These are phyloP conservation scores for Laetiporus sulphureus DNA, from an alignment of 1,284 basidiomycete species.

Conservation along the genomic window DNA sequence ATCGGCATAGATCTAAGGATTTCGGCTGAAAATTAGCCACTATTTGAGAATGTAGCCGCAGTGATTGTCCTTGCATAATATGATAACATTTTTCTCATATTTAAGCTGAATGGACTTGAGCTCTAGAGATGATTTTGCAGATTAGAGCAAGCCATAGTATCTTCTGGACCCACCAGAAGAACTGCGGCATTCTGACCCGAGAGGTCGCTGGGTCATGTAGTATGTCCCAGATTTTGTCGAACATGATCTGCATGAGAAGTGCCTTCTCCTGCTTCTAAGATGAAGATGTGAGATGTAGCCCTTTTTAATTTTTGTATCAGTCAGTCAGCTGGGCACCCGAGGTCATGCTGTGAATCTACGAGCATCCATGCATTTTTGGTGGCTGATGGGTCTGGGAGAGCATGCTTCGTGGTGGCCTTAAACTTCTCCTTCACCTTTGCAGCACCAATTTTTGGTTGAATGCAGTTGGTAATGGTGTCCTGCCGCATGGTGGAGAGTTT, in stretches of 20 bases:
- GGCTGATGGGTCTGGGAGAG: neutral
- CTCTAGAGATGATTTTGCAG: no score
- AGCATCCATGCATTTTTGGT: no score
- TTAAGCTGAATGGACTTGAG: no score
- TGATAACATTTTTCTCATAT: no score
- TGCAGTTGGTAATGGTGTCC: constrained; percentile 2
- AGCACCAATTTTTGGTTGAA: neutral
- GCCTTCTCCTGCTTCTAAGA: constrained; percentile 59
- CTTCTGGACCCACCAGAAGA: constrained; percentile 77
- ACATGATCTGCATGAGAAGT: constrained; percentile 60
- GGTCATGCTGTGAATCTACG: constrained; percentile 7
- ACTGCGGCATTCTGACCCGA: constrained; percentile 28
- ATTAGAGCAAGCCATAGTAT: no score
- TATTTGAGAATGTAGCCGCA: no score
- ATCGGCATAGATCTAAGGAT: no score
- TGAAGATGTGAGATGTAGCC: constrained; percentile 49
- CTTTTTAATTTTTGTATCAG: constrained; percentile 49
- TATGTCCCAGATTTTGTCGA: constrained; percentile 63
- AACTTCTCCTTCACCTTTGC: constrained; percentile 1
- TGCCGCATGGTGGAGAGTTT: constrained; percentile 4
- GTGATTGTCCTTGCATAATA: no score
- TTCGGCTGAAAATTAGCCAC: no score
- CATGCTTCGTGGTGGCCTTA: neutral
- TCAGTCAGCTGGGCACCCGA: constrained; percentile 25
- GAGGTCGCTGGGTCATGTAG: constrained; percentile 30